Conservation (phyloP, 2,329 filamentous ascomycete species). For the Alternaria gaisen region DNA sequence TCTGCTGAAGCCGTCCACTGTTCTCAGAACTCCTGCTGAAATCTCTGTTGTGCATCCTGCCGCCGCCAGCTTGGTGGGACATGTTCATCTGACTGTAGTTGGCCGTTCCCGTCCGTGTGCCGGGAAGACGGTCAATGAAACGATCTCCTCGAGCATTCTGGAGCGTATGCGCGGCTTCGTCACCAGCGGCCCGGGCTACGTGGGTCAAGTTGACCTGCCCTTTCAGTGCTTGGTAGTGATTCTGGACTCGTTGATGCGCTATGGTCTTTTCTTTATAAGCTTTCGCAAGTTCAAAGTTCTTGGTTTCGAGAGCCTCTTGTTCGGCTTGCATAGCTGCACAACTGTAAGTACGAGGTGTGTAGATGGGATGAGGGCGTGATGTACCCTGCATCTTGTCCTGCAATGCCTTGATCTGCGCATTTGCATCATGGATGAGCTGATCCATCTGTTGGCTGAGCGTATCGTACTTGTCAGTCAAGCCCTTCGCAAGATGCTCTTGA, state of each 20-base stretch:
- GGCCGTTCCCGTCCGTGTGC: constrained; percentile 34
- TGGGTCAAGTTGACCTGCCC: constrained; percentile 63
- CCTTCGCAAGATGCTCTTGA: constrained; percentile 77
- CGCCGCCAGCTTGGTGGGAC: constrained; percentile 22
- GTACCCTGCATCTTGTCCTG: constrained; percentile 71
- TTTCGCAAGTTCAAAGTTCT: constrained; percentile 75
- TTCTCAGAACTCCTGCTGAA: constrained; percentile 39
- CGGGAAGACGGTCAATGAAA: constrained; percentile 43
- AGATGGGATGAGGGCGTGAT: neutral
- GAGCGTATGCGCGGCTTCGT: constrained; percentile 50
- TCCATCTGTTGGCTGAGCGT: constrained; percentile 73
- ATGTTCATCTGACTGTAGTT: constrained; percentile 31
- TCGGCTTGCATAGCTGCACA: constrained; percentile 66
- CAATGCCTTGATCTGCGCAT: constrained; percentile 72
- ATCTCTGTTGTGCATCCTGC: constrained; percentile 28
- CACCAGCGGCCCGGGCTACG: constrained; percentile 64
- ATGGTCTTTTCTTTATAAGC: constrained; percentile 75
- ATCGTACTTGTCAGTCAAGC: constrained; percentile 75
- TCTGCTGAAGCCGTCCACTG: constrained; percentile 31
- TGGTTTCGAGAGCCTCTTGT: constrained; percentile 70
- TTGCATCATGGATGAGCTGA: constrained; percentile 77
- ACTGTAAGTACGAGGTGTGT: neutral
- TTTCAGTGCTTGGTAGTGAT: constrained; percentile 66
- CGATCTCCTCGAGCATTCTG: constrained; percentile 40
- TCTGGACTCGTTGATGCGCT: constrained; percentile 73